Percentiles rank a stretch among this genome's conserved stretches.
Evolutionary conservation across 1,139 yeast genomes (phyloP).

Genomic region (Geotrichum europaeum): DNA sequence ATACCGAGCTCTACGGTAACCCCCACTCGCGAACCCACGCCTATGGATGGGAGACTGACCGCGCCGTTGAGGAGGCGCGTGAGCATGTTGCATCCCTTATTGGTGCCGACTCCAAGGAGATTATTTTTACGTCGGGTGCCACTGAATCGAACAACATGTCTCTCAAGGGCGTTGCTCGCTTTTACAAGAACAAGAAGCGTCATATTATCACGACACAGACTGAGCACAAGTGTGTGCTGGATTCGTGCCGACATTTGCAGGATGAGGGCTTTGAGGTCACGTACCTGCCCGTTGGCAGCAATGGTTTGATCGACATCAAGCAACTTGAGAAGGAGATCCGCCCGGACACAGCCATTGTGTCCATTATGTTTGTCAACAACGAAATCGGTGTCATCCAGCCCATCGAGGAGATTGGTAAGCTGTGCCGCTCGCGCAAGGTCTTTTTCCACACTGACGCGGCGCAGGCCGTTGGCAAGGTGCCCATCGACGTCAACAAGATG

Average conservation of each 20-base stretch:
- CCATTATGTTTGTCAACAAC: conserved; percentile 97
- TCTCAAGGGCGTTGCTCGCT: conserved; percentile 90
- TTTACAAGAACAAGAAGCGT: conserved; percentile 80
- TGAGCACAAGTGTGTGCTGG: conserved; percentile 96
- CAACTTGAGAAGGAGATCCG: conserved; percentile 78
- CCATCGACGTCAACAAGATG: conserved; percentile 86
- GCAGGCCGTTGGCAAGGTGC: conserved; percentile 93
- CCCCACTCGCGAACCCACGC: conserved; percentile 97
- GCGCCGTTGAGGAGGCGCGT: conserved; percentile 84
- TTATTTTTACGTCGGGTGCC: conserved; percentile 95
- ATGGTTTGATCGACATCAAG: conserved; percentile 75
- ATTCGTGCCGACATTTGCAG: conserved; percentile 88
- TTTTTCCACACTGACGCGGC: conserved; percentile 99
- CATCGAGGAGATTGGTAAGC: conserved; percentile 81
- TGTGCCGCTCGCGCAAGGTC: conserved; percentile 81
- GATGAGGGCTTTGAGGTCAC: conserved; percentile 97
- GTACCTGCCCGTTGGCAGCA: conserved; percentile 72
- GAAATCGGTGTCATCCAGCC: conserved; percentile 99
- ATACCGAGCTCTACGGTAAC: conserved; percentile 91
- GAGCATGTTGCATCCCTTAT: conserved; percentile 73
- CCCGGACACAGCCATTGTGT: conserved; percentile 84
- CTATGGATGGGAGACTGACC: conserved; percentile 99
- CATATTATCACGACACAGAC: conserved; percentile 95
- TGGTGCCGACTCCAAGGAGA: conserved; percentile 93
- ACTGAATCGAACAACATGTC: conserved; percentile 96